Evolutionary conservation across 1,139 yeast species (phyloP).

Genomic region (Saccharomycopsis hybrid): DNA sequence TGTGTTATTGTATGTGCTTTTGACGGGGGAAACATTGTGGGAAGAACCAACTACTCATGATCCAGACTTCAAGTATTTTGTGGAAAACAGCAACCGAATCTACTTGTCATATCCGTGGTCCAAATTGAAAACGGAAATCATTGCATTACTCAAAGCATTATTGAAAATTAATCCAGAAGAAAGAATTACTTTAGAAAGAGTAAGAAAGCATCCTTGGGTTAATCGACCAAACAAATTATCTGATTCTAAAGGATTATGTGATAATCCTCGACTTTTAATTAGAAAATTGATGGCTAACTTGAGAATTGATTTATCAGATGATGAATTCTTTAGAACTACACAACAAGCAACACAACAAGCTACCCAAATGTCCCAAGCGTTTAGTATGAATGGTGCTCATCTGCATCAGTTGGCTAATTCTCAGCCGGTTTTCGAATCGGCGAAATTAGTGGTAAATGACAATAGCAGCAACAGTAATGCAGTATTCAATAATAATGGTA

Average conservation of each 20-base stretch:
- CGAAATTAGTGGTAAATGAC: conserved; percentile 25
- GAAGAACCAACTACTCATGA: conserved; percentile 49
- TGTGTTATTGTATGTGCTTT: conserved; percentile 48
- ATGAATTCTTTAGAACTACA: conserved; percentile 31
- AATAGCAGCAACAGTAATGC: conserved; percentile 21
- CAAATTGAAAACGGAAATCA: conserved; percentile 38
- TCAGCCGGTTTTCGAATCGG: conserved; percentile 34
- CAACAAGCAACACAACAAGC: conserved; percentile 25
- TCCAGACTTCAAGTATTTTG: conserved; percentile 38
- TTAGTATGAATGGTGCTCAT: neutral
- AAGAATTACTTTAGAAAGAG: conserved; percentile 35
- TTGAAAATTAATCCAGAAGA: conserved; percentile 40
- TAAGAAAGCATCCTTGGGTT: conserved; percentile 50
- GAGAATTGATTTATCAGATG: conserved; percentile 42
- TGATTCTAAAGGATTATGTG: conserved; percentile 40
- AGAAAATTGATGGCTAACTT: conserved; percentile 38
- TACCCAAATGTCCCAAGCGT: conserved; percentile 19
- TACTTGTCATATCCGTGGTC: conserved; percentile 40
- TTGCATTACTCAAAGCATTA: conserved; percentile 45
- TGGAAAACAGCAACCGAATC: conserved; percentile 29
- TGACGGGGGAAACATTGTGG: conserved; percentile 65
- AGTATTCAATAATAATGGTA: neutral
- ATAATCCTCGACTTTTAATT: conserved; percentile 41
- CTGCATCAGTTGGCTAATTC: conserved; percentile 10
- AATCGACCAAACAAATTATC: conserved; percentile 36